These are phyloP conservation scores for Calamus simplicifolius DNA, from an alignment of 176 grass and related monocot species.

Conservation along the genomic window DNA sequence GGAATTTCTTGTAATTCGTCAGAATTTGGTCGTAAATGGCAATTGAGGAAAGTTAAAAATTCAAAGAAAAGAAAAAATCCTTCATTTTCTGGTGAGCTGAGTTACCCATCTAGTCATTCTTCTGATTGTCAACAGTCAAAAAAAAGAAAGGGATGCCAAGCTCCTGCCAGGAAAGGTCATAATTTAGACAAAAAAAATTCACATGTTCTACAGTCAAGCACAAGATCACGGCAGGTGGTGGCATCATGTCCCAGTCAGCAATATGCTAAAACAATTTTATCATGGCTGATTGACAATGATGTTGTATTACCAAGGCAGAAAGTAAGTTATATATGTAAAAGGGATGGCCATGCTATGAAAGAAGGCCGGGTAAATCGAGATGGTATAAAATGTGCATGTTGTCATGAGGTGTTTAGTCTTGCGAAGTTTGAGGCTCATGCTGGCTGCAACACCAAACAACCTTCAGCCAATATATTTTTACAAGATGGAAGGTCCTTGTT, in stretches of 20 bases:
- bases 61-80: conserved; percentile 6
- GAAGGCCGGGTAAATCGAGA: conserved; percentile 42
- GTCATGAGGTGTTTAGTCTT: conserved; percentile 39
- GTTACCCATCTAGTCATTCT: background rate
- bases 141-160: conserved; percentile 34
- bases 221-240: background rate
- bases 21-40: background rate
- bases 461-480: conserved; percentile 48
- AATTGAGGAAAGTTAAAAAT: background rate
- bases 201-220: background rate
- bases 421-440: conserved; percentile 55
- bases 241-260: background rate
- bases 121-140: conserved; percentile 26
- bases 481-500: conserved; percentile 62
- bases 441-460: conserved; percentile 28
- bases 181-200: background rate
- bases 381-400: conserved; percentile 72
- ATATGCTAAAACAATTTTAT: conserved; percentile 40
- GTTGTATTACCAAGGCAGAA: conserved; percentile 45
- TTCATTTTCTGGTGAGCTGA: background rate
- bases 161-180: background rate
- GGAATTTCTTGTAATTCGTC: conserved; percentile 9
- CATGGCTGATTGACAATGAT: conserved; percentile 53
- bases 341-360: conserved; percentile 22
- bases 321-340: conserved; percentile 36